Evolutionary conservation across 1,139 yeast genomes (phyloP).

Genomic region (Candida gigantensis): DNA sequence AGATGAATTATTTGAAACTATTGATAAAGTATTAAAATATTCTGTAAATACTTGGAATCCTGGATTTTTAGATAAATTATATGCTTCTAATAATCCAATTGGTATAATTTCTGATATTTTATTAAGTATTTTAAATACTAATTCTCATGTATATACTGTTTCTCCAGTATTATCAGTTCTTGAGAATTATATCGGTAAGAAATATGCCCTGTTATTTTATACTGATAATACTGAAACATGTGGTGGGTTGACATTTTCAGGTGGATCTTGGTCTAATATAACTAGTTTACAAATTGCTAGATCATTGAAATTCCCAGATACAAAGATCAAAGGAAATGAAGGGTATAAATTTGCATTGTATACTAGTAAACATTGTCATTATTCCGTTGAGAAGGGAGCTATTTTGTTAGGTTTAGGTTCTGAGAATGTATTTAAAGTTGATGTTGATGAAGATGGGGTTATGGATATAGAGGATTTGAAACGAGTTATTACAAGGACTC

Average conservation of each 20-base stretch:
- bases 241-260: constrained; percentile 85
- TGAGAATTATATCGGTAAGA: constrained; percentile 67
- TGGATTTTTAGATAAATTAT: constrained; percentile 81
- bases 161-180: constrained; percentile 79
- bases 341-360: constrained; percentile 63
- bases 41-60: constrained; percentile 88
- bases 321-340: constrained; percentile 63
- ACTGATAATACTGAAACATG: constrained; percentile 45
- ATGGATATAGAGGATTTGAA: constrained; percentile 56
- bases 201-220: constrained; percentile 71
- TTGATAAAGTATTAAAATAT: constrained; percentile 61
- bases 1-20: constrained; percentile 41
- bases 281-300: constrained; percentile 82
- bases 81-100: constrained; percentile 82
- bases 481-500: constrained; percentile 43
- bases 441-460: constrained; percentile 56
- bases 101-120: constrained; percentile 77
- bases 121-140: constrained; percentile 73
- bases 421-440: constrained; percentile 61
- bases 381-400: constrained; percentile 82
- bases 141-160: constrained; percentile 84
- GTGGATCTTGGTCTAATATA: constrained; percentile 86
- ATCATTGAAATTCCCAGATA: constrained; percentile 64
- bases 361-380: constrained; percentile 75
- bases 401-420: constrained; percentile 75